Conservation (phyloP, 2,329 filamentous ascomycete genomes). For the Pestalotiopsis sp. region DNA sequence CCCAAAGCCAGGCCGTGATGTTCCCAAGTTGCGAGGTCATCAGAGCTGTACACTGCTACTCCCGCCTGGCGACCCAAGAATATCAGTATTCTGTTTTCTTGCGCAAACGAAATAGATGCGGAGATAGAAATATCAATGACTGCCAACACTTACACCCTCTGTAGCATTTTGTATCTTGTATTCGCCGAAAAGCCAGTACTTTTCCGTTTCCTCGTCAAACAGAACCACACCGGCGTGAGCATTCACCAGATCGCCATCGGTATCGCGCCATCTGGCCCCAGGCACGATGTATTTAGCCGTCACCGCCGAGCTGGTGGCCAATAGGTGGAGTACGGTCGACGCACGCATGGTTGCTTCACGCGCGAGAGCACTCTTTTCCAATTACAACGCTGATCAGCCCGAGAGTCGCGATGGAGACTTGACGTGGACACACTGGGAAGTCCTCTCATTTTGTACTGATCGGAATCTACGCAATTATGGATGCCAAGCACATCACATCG, state of each 20-base stretch:
- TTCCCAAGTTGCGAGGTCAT: constrained; percentile 62
- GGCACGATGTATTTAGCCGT: constrained; percentile 61
- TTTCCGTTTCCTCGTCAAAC: constrained; percentile 51
- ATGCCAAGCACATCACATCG: constrained; percentile 1
- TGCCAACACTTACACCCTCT: constrained; percentile 41
- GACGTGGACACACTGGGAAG: not conserved
- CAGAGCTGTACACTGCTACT: constrained; percentile 61
- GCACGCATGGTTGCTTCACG: not conserved
- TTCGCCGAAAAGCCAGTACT: constrained; percentile 64
- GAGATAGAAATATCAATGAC: too few species aligned
- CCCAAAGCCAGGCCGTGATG: constrained; percentile 57
- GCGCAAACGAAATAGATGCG: too few species aligned
- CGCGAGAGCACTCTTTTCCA: not conserved
- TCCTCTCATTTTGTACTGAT: not conserved
- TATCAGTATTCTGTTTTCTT: too few species aligned
- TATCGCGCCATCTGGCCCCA: constrained; percentile 62
- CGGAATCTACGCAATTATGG: not conserved
- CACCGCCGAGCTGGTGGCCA: not conserved
- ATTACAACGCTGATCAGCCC: not conserved
- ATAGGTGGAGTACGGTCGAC: not conserved
- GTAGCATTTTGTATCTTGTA: constrained; percentile 59
- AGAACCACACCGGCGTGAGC: constrained; percentile 62
- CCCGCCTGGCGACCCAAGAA: constrained; percentile 39
- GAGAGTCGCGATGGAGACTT: not conserved
- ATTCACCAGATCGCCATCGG: constrained; percentile 60